These are phyloP conservation scores for Candida ascalaphidarum DNA, from an alignment of 805 yeast genomes.

Conservation along the genomic window DNA sequence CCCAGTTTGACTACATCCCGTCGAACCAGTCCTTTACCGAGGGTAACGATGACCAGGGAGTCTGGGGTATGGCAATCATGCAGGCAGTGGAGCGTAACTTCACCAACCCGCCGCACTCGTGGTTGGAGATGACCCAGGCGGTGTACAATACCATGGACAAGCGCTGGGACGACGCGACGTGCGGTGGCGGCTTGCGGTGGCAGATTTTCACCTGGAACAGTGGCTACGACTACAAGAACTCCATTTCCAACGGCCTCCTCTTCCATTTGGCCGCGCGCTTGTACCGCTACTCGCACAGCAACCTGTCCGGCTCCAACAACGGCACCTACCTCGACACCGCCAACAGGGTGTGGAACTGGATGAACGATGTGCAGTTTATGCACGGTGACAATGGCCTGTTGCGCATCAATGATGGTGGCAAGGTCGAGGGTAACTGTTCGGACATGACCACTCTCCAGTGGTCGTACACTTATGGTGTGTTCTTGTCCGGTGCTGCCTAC, in stretches of 20 bases:
- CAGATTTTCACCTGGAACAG: constrained; percentile 42
- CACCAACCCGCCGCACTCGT: constrained; percentile 8
- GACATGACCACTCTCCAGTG: constrained; percentile 45
- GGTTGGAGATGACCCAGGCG: constrained; percentile 35
- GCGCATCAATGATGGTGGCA: constrained; percentile 51
- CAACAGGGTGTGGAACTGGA: constrained; percentile 38
- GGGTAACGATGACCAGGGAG: constrained; percentile 46
- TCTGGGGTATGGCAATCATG: constrained; percentile 42
- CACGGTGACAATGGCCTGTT: neutral
- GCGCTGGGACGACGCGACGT: constrained; percentile 30
- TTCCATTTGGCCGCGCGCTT: constrained; percentile 37
- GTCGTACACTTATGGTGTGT: constrained; percentile 65
- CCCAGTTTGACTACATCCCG: constrained; percentile 32
- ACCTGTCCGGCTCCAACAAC: too few relatives aligned
- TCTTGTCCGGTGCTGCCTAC: constrained; percentile 63
- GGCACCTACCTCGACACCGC: constrained; percentile 33
- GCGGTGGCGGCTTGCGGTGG: constrained; percentile 40
- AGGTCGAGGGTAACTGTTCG: constrained; percentile 38
- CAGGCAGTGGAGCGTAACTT: constrained; percentile 38
- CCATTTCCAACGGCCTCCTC: constrained; percentile 36
- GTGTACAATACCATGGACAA: constrained; percentile 37
- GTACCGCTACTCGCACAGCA: constrained; percentile 33
- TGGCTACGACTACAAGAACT: constrained; percentile 37
- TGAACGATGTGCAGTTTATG: constrained; percentile 20
- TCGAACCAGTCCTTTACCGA: constrained; percentile 38